Conservation (phyloP, 176 grass and related monocot species). For the Cymbopogon citratus region DNA sequence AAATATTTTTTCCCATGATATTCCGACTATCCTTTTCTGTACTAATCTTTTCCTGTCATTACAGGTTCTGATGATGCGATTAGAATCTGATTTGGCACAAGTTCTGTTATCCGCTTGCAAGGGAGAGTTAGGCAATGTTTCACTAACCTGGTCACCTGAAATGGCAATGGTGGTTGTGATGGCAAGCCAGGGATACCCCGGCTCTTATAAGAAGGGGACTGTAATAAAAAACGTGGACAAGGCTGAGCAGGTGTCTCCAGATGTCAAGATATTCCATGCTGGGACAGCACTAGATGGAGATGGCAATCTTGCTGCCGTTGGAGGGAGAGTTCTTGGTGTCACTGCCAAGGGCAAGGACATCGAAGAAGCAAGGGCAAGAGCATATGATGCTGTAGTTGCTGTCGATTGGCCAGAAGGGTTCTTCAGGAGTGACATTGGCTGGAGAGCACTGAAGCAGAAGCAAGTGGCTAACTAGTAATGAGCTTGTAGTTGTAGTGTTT, state of each 20-base stretch:
- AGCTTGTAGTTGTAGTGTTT: neutral
- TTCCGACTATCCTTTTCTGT: neutral
- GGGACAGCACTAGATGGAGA: constrained; percentile 53
- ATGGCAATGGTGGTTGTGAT: constrained; percentile 77
- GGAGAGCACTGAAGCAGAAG: constrained; percentile 52
- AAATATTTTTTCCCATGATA: neutral
- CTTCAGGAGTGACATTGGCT: constrained; percentile 72
- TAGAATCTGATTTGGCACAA: constrained; percentile 70
- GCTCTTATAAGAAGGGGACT: constrained; percentile 67
- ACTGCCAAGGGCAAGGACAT: constrained; percentile 74
- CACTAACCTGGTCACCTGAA: constrained; percentile 62
- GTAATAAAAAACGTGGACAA: constrained; percentile 71
- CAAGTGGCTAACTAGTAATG: constrained; percentile 22
- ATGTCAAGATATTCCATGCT: constrained; percentile 88
- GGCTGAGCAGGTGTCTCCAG: constrained; percentile 56
- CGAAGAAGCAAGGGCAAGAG: constrained; percentile 55
- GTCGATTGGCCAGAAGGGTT: constrained; percentile 87
- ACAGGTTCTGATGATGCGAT: constrained; percentile 75
- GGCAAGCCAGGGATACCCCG: constrained; percentile 75
- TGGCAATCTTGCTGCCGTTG: constrained; percentile 57
- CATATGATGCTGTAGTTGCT: constrained; percentile 49
- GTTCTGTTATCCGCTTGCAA: constrained; percentile 68
- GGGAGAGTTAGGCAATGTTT: constrained; percentile 54
- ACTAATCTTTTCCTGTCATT: constrained; percentile 1
- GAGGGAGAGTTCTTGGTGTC: constrained; percentile 64